phyloP scores from a whole-genome alignment of 2,329 filamentous ascomycete genomes.

The Cladobotryum mycophilum region DNA sequence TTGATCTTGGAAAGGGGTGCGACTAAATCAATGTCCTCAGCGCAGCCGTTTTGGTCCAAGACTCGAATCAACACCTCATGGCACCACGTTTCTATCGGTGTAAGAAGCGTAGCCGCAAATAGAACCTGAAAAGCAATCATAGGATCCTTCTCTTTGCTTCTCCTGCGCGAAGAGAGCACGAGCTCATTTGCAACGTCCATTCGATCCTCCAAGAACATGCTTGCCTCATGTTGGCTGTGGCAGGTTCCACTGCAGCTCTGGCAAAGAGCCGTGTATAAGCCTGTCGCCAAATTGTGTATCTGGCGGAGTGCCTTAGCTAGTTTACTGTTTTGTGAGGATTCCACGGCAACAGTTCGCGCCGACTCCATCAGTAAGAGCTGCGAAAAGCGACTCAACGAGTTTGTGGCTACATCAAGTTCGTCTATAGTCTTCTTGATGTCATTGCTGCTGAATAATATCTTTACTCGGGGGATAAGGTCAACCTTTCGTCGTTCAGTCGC shows the following conservation, averaged over 20 bases:
- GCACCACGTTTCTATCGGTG: background rate
- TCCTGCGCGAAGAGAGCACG: background rate
- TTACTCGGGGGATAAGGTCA: conserved; percentile 2
- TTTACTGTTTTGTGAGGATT: background rate
- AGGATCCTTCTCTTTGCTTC: background rate
- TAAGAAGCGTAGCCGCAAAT: background rate
- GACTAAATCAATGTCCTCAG: background rate
- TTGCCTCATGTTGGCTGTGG: conserved; percentile 4
- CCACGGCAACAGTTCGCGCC: background rate
- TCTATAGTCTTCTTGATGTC: conserved; percentile 6
- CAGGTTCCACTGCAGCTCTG: background rate
- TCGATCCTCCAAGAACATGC: conserved; percentile 7
- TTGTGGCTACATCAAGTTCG: conserved; percentile 5
- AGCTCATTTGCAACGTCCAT: conserved; percentile 1
- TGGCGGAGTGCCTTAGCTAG: conserved; percentile 2
- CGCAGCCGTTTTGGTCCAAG: background rate
- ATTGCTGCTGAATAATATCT: conserved; percentile 2
- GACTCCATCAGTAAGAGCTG: conserved; percentile 7
- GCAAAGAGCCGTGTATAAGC: conserved; percentile 3
- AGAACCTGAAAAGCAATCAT: conserved; percentile 2
- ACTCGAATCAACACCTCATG: conserved; percentile 3
- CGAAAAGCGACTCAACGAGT: conserved; percentile 2
- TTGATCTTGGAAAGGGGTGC: background rate
- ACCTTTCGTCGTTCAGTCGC: background rate
- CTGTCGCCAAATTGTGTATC: conserved; percentile 3